Base-by-base conservation (phyloP, 2,329 filamentous ascomycete genomes). In the Clonostachys chloroleuca region DNA sequence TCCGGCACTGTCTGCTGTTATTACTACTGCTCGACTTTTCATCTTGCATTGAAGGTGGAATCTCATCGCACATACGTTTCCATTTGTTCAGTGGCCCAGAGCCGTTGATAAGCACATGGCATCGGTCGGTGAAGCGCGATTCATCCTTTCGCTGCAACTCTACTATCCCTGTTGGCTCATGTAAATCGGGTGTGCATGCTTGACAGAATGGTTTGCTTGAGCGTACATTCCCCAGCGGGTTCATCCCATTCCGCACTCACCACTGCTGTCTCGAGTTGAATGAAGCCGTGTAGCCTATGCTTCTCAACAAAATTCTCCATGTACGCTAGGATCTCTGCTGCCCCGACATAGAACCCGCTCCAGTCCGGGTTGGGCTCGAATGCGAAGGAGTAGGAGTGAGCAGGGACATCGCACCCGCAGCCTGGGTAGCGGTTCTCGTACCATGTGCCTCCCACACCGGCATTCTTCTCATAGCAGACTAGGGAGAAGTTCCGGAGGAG, bases 381-480 rank as follows among this genome's bases (percentile, higher is more conserved):
- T 3, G 78, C 77, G 56, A 81, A 83, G 55, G 81, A 80, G 56
- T 84, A 85, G 58, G 77, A 81, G 62, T 84, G 81, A 54, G 72
- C 74, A 9, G 77, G 77, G 16, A 81, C 68, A 56, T 81, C 78
- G 56, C 75, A 80, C 3, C 39, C 30, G 39, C 39, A 46, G 10
- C 45, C 45, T n/a, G 44, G 44, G 47, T 77, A 73, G 17, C 24
- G 36, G 34, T 58, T 57, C 42, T 58, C 56, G 14, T 53, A 51
- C 57, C 57, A 59, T 8, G 54, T 54, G n/a, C 60, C 61, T 7
- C 54, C 56, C 10, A 57, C 43, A 12, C 52, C 48, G 4, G 47
- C 34, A 43, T 61, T 61, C 53, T 60, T 60, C 30, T 62, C 59
- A 45, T 61, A 62, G 45, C 52, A 55, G 24, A 56, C 52, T 4